Base-by-base conservation (phyloP, 768 basidiomycete genomes). In the Crepidotus variabilis region DNA sequence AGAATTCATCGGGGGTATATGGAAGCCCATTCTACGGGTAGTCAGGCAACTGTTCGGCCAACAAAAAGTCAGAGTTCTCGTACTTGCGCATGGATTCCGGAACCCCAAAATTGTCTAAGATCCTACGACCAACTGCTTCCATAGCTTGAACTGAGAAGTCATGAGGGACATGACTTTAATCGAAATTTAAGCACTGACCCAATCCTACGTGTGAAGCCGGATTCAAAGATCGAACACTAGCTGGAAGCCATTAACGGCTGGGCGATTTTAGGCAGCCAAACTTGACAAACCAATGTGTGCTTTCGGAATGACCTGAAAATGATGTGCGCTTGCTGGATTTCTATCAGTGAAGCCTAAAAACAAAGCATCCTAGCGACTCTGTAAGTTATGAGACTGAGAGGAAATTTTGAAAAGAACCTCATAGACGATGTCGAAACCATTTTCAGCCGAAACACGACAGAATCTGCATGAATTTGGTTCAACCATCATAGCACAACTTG, bases 1-100 rank as follows among this genome's bases (percentile, higher is more conserved):
- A 33, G 84, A 85, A 56, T 81, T 86, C 69, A 87, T 89, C 0
- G 90, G 90, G 0, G 90, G 87, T 52, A 91, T 88, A 65, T 92
- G 90, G 64, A 91, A 92, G 0, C 90, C 90, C 72, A 91, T 75
- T 59, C 90, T 90, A 55, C 34, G 53, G 49, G 13, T 21, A 51
- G n/a, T 54, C 32, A 33, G 65, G 6, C 9, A 45, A 63, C 51
- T 21, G 43, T 63, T 34, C 28, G 28, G 55, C 50, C 51, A 47
- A 36, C 23, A 52, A 28, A 24, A 10, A 22, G 22, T 22, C 24
- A 13, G 24, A 9, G 2, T 20, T 57, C 22, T 60, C 71, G 55
- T 60, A 85, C 87, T 74, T 78, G 67, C 83, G 79, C 58, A 73
- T 71, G 45, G 66, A 54, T 11, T 59, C 56, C 6, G 74, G 72